Evolutionary conservation across 768 basidiomycete genomes (phyloP), one percentile per base, ranked within the genome.

Genomic region (Epithele typhae): DNA sequence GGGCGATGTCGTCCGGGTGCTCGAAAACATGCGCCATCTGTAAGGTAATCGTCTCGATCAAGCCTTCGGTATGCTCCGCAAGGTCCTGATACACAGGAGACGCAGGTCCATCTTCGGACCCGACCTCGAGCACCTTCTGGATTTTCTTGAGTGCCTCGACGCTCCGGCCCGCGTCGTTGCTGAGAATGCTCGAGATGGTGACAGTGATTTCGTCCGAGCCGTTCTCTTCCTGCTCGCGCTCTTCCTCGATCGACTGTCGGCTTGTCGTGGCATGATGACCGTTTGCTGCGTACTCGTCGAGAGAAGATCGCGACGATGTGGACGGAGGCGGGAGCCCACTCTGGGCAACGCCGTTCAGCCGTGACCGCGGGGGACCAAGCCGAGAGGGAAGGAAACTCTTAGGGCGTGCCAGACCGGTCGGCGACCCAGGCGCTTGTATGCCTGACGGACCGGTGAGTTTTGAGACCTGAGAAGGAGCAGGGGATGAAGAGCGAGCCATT

Each of bases 21-120:
- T 92, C 89, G 61, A 97, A 98, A 17, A 92, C 82, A 62, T 92
- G 88, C 9, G 87, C 79, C 89, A 95, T 91, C 59, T 94, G 88
- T 21, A 89, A 73, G 3, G 89, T 87, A 58, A 99, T 84, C 1
- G 91, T 92, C 61, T 94, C 91, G 25, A 95, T 79, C 36, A 99
- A 69, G 12, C 88, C 87, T 64, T 92, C 81, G 10, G 86, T 81
- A 60, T 87, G 80, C 60, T 86, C 82, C 37, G 90, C 77, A 37
- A 87, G 69, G 62, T 92, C 87, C 43, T 77, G 82, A 64, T 92
- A 92, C 53, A 79, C 77, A 6, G 79, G 72, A 18, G 77, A 81
- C 5, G 80, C 73, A 24, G 79, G 79, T 5, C 86, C 88, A 18
- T 76, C 76, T 43, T 92, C 87, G 9, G 90, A 82, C 10, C 81